Base-by-base conservation (phyloP, 495 filamentous ascomycete species). In the Entonaema liquescens region DNA sequence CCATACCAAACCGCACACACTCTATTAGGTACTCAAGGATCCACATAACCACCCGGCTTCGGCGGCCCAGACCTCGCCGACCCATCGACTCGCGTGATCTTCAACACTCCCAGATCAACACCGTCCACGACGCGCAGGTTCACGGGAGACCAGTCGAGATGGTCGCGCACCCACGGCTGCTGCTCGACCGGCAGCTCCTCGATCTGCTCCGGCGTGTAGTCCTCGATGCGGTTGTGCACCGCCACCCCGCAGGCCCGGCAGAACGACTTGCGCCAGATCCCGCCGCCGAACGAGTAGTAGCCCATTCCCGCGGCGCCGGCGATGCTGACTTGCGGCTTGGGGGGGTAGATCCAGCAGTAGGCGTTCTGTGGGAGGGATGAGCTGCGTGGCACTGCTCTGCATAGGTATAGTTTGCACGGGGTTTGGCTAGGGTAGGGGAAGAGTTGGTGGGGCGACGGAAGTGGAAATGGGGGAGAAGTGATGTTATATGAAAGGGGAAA, bases 201-300 rank as follows among this genome's bases (percentile, higher is more conserved):
- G 8, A 77, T 31, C 38, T 62, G 33, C 25, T 54, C 67, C 7
- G 58, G 49, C 6, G 63, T 61, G 50, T 64, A 68, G 55, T 62
- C 50, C 42, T 65, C 60, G 19, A 76, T 44, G 15, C 68, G 53
- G 25, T 72, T 69, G 17, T 65, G 56, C 25, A 77, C 23, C 15
- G 64, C 50, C 29, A 76, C 67, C 29, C 74, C 74, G 64, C 77
- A 79, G 12, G 58, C 62, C 42, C 59, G 44, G 58, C 79, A 80
- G 70, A 80, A 80, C 23, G 72, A 56, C 49, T 78, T 72, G 5
- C 72, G 66, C 47, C 59, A 52, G 31, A 58, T 9, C 7, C 62
- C 55, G 0, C 62, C 38, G n/a, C 76, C 76, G 65, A 76, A 79
- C 21, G 53, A 50, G 63, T 80, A 78, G 64, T 69, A 60, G 3